Evolutionary conservation across 345 rosid genomes (phyloP).

Genomic region (Gossypium anomalum): DNA sequence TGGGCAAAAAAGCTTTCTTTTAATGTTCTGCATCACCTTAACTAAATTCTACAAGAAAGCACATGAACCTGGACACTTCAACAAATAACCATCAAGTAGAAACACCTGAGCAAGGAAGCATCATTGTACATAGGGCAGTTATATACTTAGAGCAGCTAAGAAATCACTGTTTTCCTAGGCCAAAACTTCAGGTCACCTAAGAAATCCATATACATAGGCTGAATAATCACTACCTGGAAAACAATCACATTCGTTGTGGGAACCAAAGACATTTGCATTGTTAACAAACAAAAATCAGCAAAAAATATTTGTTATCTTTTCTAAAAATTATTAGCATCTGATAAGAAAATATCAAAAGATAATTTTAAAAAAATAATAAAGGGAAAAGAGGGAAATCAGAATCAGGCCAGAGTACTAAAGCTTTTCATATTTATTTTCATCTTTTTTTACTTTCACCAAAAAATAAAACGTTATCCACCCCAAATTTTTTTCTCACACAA

Average conservation of each 20-base stretch:
- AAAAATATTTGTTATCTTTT: not conserved
- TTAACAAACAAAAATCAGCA: not conserved
- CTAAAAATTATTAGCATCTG: not conserved
- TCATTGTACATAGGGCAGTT: not conserved
- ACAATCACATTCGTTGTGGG: too few species aligned
- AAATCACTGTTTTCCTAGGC: not conserved
- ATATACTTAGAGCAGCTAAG: not conserved
- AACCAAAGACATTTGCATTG: not conserved
- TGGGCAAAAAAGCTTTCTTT: not conserved
- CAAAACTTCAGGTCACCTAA: not conserved
- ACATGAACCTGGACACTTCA: slow-evolving; percentile 1
- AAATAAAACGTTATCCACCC: not conserved
- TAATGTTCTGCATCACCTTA: not conserved
- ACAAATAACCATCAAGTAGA: not conserved
- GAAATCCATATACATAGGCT: not conserved
- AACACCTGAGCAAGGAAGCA: not conserved
- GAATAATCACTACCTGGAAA: not conserved
- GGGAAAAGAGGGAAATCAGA: not conserved
- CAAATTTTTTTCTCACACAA: not conserved
- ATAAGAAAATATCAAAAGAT: not conserved
- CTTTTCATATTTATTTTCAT: not conserved
- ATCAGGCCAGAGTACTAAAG: not conserved
- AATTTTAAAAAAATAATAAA: not conserved
- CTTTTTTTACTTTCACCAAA: not conserved
- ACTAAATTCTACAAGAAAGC: not conserved